phyloP scores from a whole-genome alignment of 2,329 filamentous ascomycete species.

The Paecilomyces fulvus region DNA sequence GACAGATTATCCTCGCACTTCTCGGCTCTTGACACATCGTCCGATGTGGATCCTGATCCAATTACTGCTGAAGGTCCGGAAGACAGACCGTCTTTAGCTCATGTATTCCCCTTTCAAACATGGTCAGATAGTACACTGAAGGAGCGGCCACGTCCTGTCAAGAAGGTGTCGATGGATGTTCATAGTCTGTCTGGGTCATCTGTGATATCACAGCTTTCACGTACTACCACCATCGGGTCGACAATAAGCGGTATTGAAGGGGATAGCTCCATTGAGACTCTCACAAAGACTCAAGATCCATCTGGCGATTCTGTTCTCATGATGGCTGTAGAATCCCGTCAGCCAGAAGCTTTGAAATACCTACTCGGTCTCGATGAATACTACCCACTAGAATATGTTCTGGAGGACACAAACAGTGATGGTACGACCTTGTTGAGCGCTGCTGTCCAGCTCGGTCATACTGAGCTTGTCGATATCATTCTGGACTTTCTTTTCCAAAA shows the following conservation, averaged over 20 bases:
- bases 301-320: constrained; percentile 77
- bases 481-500: constrained; percentile 60
- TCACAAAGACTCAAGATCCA: constrained; percentile 48
- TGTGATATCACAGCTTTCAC: constrained; percentile 71
- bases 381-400: constrained; percentile 61
- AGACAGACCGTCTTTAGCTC: constrained; percentile 48
- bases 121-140: constrained; percentile 40
- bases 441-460: constrained; percentile 75
- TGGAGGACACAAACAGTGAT: constrained; percentile 82
- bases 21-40: constrained; percentile 13
- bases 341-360: constrained; percentile 66
- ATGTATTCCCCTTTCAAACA: constrained; percentile 86
- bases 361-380: constrained; percentile 68
- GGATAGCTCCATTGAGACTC: constrained; percentile 69
- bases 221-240: constrained; percentile 69
- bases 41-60: constrained; percentile 11
- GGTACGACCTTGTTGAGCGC: constrained; percentile 83
- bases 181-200: constrained; percentile 83
- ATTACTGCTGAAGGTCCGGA: constrained; percentile 8
- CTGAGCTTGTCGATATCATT: constrained; percentile 64
- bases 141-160: constrained; percentile 48
- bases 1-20: constrained; percentile 14
- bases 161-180: constrained; percentile 83
- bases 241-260: constrained; percentile 67
- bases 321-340: constrained; percentile 72